Conservation (phyloP, 148 eudicot genomes). For the Salicornia ramosissima region DNA sequence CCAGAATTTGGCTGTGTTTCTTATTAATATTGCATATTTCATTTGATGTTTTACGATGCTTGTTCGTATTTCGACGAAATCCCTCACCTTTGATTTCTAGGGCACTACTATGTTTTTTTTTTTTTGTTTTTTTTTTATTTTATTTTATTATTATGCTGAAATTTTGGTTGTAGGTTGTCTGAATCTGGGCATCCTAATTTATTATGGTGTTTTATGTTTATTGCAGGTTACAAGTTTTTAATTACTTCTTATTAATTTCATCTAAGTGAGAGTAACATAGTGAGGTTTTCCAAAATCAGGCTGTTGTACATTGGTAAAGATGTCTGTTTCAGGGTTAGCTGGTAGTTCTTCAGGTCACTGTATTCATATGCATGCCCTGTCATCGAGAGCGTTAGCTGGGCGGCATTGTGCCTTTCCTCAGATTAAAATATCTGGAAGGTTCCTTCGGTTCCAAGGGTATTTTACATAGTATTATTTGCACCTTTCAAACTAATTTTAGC, state of each 20-base stretch:
- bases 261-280: neutral
- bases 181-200: too few relatives aligned
- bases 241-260: neutral
- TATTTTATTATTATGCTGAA: too few relatives aligned
- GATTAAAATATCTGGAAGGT: slow-evolving; percentile 25
- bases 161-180: too few relatives aligned
- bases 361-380: slow-evolving; percentile 42
- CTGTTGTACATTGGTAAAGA: slow-evolving; percentile 20
- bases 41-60: too few relatives aligned
- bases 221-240: slow-evolving; percentile 10
- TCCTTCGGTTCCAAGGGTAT: slow-evolving; percentile 34
- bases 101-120: too few relatives aligned
- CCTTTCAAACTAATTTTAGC: neutral
- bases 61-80: too few relatives aligned
- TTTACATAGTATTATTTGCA: neutral
- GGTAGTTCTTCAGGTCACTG: slow-evolving; percentile 44
- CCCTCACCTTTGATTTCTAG: too few relatives aligned
- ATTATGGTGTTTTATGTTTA: neutral
- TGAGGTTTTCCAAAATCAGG: neutral
- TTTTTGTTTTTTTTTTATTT: too few relatives aligned
- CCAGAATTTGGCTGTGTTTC: too few relatives aligned
- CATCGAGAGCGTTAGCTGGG: slow-evolving; percentile 25
- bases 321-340: slow-evolving; percentile 50
- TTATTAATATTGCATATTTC: too few relatives aligned
- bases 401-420: slow-evolving; percentile 23